phyloP scores from a whole-genome alignment of 148 eudicot genomes.

The Rhododendron mucronatum region DNA sequence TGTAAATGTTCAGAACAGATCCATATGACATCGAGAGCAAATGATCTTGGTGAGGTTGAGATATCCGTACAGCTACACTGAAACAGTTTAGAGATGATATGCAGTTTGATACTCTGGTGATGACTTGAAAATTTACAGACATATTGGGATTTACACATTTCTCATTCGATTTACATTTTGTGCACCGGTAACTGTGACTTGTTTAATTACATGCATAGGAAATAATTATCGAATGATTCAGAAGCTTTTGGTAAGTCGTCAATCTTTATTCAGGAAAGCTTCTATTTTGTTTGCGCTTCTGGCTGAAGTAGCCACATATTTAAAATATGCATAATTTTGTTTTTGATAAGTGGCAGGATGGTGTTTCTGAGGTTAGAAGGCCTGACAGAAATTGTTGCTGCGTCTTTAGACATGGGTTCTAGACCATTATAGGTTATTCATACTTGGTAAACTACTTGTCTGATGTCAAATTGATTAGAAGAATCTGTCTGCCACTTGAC shows the following conservation, averaged over 20 bases:
- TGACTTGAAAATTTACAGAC: neutral
- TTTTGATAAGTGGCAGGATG: neutral
- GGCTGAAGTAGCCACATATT: neutral
- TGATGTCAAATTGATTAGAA: neutral
- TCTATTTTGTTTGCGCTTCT: neutral
- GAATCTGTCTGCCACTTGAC: neutral
- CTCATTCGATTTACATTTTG: neutral
- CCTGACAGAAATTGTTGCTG: neutral
- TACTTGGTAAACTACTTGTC: neutral
- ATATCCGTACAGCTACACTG: neutral
- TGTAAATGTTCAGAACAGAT: neutral
- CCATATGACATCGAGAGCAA: slow-evolving; percentile 1
- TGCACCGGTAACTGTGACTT: neutral
- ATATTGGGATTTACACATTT: neutral
- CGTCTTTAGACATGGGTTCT: neutral
- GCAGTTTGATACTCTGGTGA: neutral
- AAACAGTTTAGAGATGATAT: neutral
- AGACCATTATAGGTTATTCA: neutral
- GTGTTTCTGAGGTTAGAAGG: neutral
- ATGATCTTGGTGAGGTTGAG: neutral
- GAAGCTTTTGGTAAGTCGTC: neutral
- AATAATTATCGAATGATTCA: neutral
- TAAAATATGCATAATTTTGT: neutral
- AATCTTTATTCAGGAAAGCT: neutral
- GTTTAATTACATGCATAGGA: neutral